These are phyloP conservation scores for Aspergillus proliferans DNA, from an alignment of 2,329 filamentous ascomycete species.

Conservation along the genomic window DNA sequence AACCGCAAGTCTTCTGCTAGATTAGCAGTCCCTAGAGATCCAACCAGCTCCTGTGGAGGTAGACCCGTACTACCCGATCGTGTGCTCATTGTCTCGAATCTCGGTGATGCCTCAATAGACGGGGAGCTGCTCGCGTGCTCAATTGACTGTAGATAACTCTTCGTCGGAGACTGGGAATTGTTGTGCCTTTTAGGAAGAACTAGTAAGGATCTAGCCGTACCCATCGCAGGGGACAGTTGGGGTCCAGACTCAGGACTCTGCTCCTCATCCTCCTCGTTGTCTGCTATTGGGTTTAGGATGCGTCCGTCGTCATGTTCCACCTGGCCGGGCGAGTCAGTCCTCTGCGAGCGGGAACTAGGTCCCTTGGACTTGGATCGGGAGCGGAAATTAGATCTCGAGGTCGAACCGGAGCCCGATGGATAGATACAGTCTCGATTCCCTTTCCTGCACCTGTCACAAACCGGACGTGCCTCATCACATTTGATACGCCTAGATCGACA, in stretches of 20 bases:
- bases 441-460: constrained; percentile 88
- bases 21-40: constrained; percentile 19
- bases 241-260: constrained; percentile 15
- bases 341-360: constrained; percentile 32
- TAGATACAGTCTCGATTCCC: constrained; percentile 87
- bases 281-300: constrained; percentile 37
- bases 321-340: constrained; percentile 49
- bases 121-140: constrained; percentile 45
- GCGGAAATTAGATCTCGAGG: constrained; percentile 39
- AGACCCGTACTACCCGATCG: constrained; percentile 26
- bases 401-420: constrained; percentile 54
- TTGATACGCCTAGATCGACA: constrained; percentile 84
- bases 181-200: constrained; percentile 22
- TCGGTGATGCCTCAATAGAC: constrained; percentile 42
- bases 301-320: constrained; percentile 36
- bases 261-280: constrained; percentile 36
- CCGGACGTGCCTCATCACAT: constrained; percentile 85
- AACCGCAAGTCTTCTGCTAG: constrained; percentile 63
- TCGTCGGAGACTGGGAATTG: constrained; percentile 25
- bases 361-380: constrained; percentile 38
- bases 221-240: constrained; percentile 17
- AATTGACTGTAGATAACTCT: constrained; percentile 19
- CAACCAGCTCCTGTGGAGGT: constrained; percentile 16
- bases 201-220: constrained; percentile 13
- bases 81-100: constrained; percentile 30